Evolutionary conservation across 257 asterid species (phyloP), one percentile per base, ranked within the genome.

Genomic region (Misopates orontium): DNA sequence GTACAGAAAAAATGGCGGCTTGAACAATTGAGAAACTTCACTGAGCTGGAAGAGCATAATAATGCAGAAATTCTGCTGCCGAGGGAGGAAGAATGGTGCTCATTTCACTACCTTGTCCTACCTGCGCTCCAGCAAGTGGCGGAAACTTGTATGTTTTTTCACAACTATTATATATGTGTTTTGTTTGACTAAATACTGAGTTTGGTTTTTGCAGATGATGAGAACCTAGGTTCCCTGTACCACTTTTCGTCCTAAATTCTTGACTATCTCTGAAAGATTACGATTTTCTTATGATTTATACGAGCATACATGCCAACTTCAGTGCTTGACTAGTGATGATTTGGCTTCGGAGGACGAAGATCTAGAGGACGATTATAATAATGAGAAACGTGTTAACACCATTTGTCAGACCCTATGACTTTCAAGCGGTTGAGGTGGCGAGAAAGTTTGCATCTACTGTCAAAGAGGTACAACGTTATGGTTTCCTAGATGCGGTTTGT

Each of bases 51-150:
- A 58, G 81, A 64, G 57, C 64, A 60, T 18, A 75, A 74, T 59
- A 84, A 71, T n/a, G 56, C n/a, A 32, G 68, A 61, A 64, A 55
- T 54, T 65, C 22, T 55, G 62, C 75, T 77, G 62, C 77, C 79
- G 78, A 48, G 66, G 5, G 95, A 86, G 85, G 99, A 84, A 73
- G 95, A 87, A 71, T 93, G 99, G 97, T 90, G 97, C 82, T 83
- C 85, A 50, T 63, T 66, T 61, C 99, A 93, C 78, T 74, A 83
- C 75, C 99, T 93, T 75, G 82, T 88, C 79, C 88, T 44, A 58
- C 73, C 97, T 66, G 86, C 99, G 32, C 90, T 93, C 66, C 77
- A 79, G 69, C 95, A 82, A 82, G 87, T 86, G 68, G 73, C 81
- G 44, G 96, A 83, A 67, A 66, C 90, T 70, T 93, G 99, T 93